These are phyloP conservation scores for Populus hybrid DNA, from an alignment of 441 rosid genomes.

Conservation along the genomic window DNA sequence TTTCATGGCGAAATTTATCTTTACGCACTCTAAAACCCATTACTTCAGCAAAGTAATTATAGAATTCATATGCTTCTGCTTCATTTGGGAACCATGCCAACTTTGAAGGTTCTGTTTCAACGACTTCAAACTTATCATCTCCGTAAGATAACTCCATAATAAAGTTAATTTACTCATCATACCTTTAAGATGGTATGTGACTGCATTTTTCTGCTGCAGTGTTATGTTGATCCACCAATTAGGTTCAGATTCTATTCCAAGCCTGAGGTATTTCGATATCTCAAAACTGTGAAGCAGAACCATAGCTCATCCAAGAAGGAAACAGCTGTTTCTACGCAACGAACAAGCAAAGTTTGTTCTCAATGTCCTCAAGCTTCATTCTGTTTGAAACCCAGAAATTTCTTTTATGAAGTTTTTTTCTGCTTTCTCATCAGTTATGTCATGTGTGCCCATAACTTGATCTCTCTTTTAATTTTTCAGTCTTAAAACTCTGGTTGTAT, in stretches of 20 bases:
- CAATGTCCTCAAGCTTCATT: not conserved
- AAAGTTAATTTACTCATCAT: too few species aligned
- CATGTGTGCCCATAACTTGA: not conserved
- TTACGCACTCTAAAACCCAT: not conserved
- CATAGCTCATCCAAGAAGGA: constrained; percentile 2
- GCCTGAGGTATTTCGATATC: constrained; percentile 35
- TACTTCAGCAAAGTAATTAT: too few species aligned
- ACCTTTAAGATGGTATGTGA: not conserved
- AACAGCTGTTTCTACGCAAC: not conserved
- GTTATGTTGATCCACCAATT: constrained; percentile 25
- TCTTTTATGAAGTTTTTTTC: not conserved
- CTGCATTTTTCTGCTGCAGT: constrained; percentile 22
- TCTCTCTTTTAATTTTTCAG: not conserved
- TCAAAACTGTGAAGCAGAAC: constrained; percentile 15
- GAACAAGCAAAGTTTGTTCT: not conserved
- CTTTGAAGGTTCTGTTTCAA: not conserved
- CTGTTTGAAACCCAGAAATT: not conserved
- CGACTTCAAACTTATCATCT: not conserved
- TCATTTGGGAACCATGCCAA: not conserved
- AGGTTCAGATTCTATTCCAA: constrained; percentile 33
- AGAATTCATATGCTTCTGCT: too few species aligned
- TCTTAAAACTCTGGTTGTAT: not conserved
- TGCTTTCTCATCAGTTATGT: not conserved
- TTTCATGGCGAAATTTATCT: not conserved
- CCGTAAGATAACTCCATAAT: not conserved